Conservation (phyloP, 352 stramenopile species). For the Stramenopiles sp. region DNA sequence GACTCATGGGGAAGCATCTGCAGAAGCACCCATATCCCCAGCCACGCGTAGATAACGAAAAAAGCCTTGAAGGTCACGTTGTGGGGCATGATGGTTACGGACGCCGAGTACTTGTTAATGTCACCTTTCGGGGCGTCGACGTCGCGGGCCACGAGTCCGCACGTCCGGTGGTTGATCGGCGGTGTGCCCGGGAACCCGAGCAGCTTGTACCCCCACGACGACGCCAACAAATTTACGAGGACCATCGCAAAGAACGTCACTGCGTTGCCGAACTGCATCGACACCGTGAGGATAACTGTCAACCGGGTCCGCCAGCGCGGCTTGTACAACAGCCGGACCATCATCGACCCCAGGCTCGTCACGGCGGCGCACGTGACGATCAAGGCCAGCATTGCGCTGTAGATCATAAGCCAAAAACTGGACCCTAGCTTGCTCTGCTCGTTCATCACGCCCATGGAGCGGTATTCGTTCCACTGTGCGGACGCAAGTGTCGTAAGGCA, state of each 20-base stretch:
- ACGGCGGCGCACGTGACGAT: background rate
- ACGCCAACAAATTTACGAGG: background rate
- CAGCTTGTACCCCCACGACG: background rate
- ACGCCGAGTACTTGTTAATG: background rate
- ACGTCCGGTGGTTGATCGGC: background rate
- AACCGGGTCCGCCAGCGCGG: background rate
- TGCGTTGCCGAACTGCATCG: conserved; percentile 4
- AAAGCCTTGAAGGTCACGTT: conserved; percentile 5
- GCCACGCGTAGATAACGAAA: background rate
- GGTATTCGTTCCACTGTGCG: conserved; percentile 9
- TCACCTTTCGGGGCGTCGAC: conserved; percentile 1
- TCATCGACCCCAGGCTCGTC: background rate
- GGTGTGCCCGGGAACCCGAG: background rate
- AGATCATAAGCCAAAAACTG: conserved; percentile 12
- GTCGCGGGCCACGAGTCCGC: background rate
- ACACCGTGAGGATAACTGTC: background rate
- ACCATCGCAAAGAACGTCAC: conserved; percentile 3
- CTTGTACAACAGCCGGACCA: conserved; percentile 6
- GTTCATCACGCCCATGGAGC: background rate
- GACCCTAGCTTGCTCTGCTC: background rate
- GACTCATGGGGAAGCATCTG: conserved; percentile 12
- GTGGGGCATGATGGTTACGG: conserved; percentile 3
- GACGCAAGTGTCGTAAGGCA: background rate
- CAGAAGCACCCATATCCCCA: background rate
- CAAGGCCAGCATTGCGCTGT: background rate